Base-by-base conservation (phyloP, 2,329 filamentous ascomycete genomes). In the Phialocephala subalpina region DNA sequence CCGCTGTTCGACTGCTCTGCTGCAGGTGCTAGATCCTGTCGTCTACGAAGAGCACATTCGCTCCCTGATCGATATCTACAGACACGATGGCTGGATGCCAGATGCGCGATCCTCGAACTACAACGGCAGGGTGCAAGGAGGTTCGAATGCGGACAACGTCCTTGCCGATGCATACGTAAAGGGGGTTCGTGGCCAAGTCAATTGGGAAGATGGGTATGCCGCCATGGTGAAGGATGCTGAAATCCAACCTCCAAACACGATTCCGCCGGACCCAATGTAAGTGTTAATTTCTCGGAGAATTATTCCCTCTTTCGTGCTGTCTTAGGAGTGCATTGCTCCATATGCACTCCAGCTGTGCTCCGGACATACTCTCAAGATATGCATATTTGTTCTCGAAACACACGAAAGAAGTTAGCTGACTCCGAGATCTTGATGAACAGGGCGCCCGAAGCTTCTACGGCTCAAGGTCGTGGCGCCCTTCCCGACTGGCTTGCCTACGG, bases 81-180 rank as follows among this genome's bases (percentile, higher is more conserved):
- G 87, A 62, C 78, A 87, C 67, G 87, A 89, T 5, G 87, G 87
- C 4, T 92, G 84, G 70, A 80, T 90, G 73, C 88, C 89, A 0
- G 89, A 91, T 71, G 89, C 82, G 0, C 85, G 90, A 12, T 91
- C 88, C 0, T 90, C 86, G 1, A 89, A 91, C 76, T 90, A 82
- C 79, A 92, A 91, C 68, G 90, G 90, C 11, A 85, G 86, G 18
- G 86, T 87, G 0, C 90, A 92, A 74, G 90, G 89, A 12, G 90
- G 90, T 8, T 90, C 86, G 14, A 92, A 92, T 72, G 85, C 86
- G 3, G 90, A 93, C 74, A 92, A 90, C 64, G 84, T 93, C 3
- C 84, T 93, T 18, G 90, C 90, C 1, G 90, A 93, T 72, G 90
- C 90, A 0, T 92, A 87, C 68, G 83, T 91, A 35, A 92, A 92